phyloP scores from a whole-genome alignment of 2,329 filamentous ascomycete species.

The Ophiocordyceps camponoti-floridani region DNA sequence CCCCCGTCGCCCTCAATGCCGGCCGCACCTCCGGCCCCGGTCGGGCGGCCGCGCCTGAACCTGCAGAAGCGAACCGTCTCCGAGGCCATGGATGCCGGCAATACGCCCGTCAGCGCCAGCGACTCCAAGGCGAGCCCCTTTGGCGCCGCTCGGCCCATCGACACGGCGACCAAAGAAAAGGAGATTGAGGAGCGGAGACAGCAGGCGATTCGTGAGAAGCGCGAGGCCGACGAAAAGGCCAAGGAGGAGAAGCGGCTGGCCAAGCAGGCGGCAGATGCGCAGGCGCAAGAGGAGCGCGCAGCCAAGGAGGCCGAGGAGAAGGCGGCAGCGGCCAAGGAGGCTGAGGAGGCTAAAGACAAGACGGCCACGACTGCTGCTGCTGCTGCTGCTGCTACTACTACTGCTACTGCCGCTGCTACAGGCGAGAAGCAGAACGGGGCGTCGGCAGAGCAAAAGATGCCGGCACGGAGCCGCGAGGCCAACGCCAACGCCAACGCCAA shows the following conservation, averaged over 20 bases:
- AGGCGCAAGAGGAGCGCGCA: conserved; percentile 13
- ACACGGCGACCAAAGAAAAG: conserved; percentile 76
- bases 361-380: no score
- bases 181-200: conserved; percentile 80
- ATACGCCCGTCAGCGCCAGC: conserved; percentile 31
- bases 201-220: conserved; percentile 60
- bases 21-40: conserved; percentile 26
- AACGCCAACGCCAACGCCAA: conserved; percentile 26
- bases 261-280: conserved; percentile 30
- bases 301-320: conserved; percentile 11
- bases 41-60: conserved; percentile 65
- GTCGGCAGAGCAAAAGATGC: conserved; percentile 29
- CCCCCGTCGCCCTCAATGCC: conserved; percentile 55
- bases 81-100: conserved; percentile 37
- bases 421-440: conserved; percentile 11
- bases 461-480: conserved; percentile 17
- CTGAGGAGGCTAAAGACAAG: conserved; percentile 13
- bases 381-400: no score
- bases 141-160: conserved; percentile 82
- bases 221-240: conserved; percentile 70
- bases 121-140: conserved; percentile 85
- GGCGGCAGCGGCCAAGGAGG: conserved; percentile 3
- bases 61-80: conserved; percentile 82
- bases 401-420: background rate
- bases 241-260: conserved; percentile 54